Conservation (phyloP, 176 grass and related monocot genomes). For the Dendrocalamus sinicus region DNA sequence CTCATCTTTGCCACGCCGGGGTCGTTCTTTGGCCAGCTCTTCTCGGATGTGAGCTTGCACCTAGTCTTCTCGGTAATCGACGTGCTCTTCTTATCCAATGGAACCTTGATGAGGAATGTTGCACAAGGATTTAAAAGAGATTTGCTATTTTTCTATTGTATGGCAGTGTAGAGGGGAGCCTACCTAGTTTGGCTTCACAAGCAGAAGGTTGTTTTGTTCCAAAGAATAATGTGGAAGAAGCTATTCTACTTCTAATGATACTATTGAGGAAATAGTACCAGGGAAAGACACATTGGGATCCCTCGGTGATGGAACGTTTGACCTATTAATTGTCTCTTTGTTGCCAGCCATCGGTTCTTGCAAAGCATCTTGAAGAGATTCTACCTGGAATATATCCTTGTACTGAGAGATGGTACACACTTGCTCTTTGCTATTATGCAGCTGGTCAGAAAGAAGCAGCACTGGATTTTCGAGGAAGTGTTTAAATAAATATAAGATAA, state of each 20-base stretch:
- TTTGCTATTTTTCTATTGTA: conserved; percentile 76
- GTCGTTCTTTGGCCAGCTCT: too few relatives aligned
- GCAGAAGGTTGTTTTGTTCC: conserved; percentile 73
- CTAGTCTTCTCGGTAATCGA: conserved; percentile 7
- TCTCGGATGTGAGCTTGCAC: too few relatives aligned
- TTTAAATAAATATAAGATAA: conserved; percentile 70
- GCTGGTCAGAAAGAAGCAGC: conserved; percentile 57
- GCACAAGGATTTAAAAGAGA: conserved; percentile 79
- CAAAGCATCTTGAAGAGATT: conserved; percentile 74
- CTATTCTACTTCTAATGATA: conserved; percentile 76
- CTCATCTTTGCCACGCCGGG: too few relatives aligned
- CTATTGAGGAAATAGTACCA: conserved; percentile 75
- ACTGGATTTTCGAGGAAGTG: conserved; percentile 83
- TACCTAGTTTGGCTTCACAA: conserved; percentile 61
- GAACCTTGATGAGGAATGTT: conserved; percentile 87
- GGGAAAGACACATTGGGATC: conserved; percentile 82
- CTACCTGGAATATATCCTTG: conserved; percentile 79
- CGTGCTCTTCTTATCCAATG: conserved; percentile 76
- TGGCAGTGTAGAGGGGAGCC: conserved; percentile 59
- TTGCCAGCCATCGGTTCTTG: conserved; percentile 59
- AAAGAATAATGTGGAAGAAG: conserved; percentile 85
- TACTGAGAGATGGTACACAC: conserved; percentile 67
- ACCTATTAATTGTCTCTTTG: conserved; percentile 73
- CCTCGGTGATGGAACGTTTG: conserved; percentile 81
- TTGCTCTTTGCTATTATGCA: conserved; percentile 82